Percentiles rank a stretch among this genome's conserved stretches.
phyloP scores from a whole-genome alignment of 768 basidiomycete genomes.

The Arthromyces matolae region DNA sequence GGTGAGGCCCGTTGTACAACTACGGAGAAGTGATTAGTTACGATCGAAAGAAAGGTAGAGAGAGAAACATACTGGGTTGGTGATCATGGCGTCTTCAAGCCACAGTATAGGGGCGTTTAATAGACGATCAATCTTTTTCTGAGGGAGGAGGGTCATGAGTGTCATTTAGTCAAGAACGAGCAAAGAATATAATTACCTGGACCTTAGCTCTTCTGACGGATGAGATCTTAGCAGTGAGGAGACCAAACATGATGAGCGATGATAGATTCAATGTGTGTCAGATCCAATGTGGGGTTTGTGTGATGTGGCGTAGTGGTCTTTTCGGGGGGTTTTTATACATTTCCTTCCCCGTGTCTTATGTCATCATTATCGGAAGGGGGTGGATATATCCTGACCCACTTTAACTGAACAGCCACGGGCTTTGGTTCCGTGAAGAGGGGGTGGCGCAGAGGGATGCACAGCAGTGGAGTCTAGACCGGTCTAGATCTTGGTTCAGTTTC shows the following conservation, averaged over 20 bases:
- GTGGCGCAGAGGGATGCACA: slow-evolving; percentile 1
- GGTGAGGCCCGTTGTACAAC: slow-evolving; percentile 1
- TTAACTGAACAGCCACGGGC: not conserved
- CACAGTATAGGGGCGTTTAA: not conserved
- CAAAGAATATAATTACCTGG: not conserved
- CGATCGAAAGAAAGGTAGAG: fast-evolving
- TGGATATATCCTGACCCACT: slow-evolving; percentile 1
- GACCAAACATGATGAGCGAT: not conserved
- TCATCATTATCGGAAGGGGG: not conserved
- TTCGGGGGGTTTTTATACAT: slow-evolving; percentile 2
- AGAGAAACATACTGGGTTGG: slow-evolving; percentile 1
- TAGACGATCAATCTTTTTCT: slow-evolving; percentile 2
- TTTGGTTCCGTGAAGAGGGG: slow-evolving; percentile 1
- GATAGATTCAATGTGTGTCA: not conserved
- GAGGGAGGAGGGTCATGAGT: not conserved
- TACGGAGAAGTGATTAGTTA: not conserved
- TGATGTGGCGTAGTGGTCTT: not conserved
- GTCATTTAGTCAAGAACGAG: no score
- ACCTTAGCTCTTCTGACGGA: no score
- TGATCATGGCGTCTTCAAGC: not conserved
- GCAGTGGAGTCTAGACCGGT: not conserved
- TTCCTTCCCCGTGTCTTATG: not conserved
- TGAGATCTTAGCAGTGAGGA: no score
- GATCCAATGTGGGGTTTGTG: not conserved
- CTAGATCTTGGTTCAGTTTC: not conserved